Evolutionary conservation across 2,329 filamentous ascomycete genomes (phyloP).

Genomic region (Beauveria varroae): DNA sequence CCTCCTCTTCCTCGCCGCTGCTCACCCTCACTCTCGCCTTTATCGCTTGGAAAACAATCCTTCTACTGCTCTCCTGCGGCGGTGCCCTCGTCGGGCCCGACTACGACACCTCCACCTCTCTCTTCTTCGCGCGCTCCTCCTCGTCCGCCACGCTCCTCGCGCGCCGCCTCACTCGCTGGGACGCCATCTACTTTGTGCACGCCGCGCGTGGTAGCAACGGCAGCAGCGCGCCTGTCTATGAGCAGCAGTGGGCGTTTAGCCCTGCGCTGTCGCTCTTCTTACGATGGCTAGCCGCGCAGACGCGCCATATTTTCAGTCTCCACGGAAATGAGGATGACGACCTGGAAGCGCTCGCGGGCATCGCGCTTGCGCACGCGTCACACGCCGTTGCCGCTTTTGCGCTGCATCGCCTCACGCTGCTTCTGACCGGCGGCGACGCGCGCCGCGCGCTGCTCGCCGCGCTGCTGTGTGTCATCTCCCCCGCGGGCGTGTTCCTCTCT

Average conservation of each 20-base stretch:
- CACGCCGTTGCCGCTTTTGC: conserved; percentile 70
- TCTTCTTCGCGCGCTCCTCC: conserved; percentile 33
- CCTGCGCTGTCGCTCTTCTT: conserved; percentile 37
- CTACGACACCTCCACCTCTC: conserved; percentile 71
- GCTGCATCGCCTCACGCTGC: conserved; percentile 58
- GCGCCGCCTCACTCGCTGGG: conserved; percentile 65
- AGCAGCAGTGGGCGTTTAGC: conserved; percentile 84
- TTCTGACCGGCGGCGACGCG: conserved; percentile 40
- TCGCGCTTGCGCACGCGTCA: conserved; percentile 61
- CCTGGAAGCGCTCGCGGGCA: conserved; percentile 46
- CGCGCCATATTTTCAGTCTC: conserved; percentile 20
- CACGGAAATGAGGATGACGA: conserved; percentile 9
- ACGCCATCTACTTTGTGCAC: conserved; percentile 69
- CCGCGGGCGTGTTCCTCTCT: conserved; percentile 82
- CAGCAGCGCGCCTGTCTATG: conserved; percentile 46
- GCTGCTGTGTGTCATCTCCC: conserved; percentile 72
- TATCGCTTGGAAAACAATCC: conserved; percentile 56
- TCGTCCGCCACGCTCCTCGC: conserved; percentile 36
- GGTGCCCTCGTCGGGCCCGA: conserved; percentile 44
- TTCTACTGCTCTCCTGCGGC: conserved; percentile 54
- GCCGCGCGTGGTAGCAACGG: conserved; percentile 45
- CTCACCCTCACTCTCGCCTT: conserved; percentile 35
- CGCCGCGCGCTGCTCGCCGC: conserved; percentile 61
- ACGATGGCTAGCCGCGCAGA: conserved; percentile 24
- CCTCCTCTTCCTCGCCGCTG: conserved; percentile 13